Evolutionary conservation across 1,284 basidiomycete genomes (phyloP), one percentile per base, ranked within the genome.

Genomic region (Schizopora paradoxa): DNA sequence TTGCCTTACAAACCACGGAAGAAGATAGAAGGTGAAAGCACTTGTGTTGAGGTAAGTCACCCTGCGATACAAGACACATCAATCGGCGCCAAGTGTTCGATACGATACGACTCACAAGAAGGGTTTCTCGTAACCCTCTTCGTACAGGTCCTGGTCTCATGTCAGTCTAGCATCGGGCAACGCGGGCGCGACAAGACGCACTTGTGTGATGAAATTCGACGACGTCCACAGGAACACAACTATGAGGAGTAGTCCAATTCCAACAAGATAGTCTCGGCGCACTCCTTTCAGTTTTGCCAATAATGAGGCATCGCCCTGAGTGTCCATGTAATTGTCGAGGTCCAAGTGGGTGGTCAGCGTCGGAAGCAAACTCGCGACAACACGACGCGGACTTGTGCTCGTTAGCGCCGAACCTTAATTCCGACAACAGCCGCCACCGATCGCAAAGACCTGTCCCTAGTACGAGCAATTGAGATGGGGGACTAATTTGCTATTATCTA

Each of bases 11-110:
- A 72, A 57, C 58, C 74, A 80, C 0, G 91, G 91, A 6, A 97
- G 58, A 21, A 99, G 79, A 66, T 98, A 98, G 14, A 95, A 57
- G n/a, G 82, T 69, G 62, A 97, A 99, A 6, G 87, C 76, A 47
- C 90, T 84, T 0, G 92, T 95, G 63, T 85, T 91, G 57, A 91
- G 67, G 58, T 92, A 96, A 2, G 92, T 96, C 36, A 91, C 74
- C 41, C 86, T 89, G 54, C 28, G 33, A 11, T 6, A 41, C 27
- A 14, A 25, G 22, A 51, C 29, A 38, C 36, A 43, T 37, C 31
- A 44, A 16, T 42, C 33, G 16, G 32, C 22, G 19, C 38, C 19
- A 28, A 36, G 29, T 31, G 25, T 34, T 10, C 8, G 33, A 32
- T 37, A 38, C 23, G 26, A 25, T 16, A 32, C n/a, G 41, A 67